phyloP scores from a whole-genome alignment of 495 filamentous ascomycete species.

The Aspergillus cavernicola region DNA sequence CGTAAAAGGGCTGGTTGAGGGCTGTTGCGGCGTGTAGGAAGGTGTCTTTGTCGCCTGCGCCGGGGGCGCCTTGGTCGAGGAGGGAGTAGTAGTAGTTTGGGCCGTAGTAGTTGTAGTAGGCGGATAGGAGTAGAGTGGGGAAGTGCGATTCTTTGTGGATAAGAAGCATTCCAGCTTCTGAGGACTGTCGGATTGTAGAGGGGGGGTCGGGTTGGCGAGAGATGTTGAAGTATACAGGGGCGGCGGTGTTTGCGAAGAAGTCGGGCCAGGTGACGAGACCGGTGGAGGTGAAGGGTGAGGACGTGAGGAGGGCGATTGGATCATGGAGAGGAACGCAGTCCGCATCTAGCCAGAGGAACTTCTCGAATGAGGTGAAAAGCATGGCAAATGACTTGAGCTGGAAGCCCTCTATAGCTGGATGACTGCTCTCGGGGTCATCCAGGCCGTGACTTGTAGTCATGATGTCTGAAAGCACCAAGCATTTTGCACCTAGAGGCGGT shows the following conservation, averaged over 20 bases:
- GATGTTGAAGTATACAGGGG: constrained; percentile 45
- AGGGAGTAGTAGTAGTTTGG: constrained; percentile 48
- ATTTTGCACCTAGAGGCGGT: constrained; percentile 39
- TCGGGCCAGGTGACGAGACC: constrained; percentile 54
- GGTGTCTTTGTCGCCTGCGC: constrained; percentile 57
- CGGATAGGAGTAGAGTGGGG: constrained; percentile 42
- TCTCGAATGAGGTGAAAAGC: constrained; percentile 48
- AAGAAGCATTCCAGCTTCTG: constrained; percentile 50
- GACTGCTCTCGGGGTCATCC: not conserved
- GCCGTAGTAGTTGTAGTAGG: constrained; percentile 56
- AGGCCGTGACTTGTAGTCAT: constrained; percentile 1
- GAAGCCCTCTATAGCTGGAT: constrained; percentile 31
- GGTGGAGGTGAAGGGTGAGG: constrained; percentile 38
- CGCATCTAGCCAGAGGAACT: constrained; percentile 51
- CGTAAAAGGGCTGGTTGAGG: constrained; percentile 36
- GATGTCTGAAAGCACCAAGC: constrained; percentile 35
- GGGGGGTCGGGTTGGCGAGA: constrained; percentile 33
- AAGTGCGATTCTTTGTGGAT: constrained; percentile 46
- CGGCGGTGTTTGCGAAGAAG: constrained; percentile 46
- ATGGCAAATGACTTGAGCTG: constrained; percentile 51
- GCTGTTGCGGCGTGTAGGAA: constrained; percentile 48
- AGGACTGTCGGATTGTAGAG: constrained; percentile 22
- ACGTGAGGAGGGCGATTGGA: constrained; percentile 36
- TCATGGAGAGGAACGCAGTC: constrained; percentile 44
- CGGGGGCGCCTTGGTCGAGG: constrained; percentile 45